Conservation (phyloP, 495 filamentous ascomycete species). For the Immersiella caudata region DNA sequence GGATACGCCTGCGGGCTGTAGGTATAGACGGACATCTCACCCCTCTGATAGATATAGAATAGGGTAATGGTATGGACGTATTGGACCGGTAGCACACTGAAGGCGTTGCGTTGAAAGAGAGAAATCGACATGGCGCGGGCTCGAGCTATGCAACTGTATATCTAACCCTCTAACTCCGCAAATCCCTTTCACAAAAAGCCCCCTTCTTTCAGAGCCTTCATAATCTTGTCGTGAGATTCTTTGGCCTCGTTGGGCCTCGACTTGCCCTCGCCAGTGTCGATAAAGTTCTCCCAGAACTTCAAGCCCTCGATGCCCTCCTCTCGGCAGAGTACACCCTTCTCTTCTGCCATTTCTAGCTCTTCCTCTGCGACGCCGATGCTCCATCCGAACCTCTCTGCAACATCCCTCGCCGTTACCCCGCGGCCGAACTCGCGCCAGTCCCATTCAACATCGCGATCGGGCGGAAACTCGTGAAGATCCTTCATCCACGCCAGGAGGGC, state of each 20-base stretch:
- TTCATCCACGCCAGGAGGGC: slow-evolving; percentile 75
- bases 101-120: background rate
- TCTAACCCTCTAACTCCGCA: background rate
- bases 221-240: slow-evolving; percentile 31
- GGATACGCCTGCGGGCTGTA: background rate
- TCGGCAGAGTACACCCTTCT: slow-evolving; percentile 78
- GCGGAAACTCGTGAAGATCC: slow-evolving; percentile 67
- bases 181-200: slow-evolving; percentile 41
- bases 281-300: slow-evolving; percentile 78
- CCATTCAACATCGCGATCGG: slow-evolving; percentile 67
- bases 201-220: slow-evolving; percentile 36
- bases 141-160: slow-evolving; percentile 16
- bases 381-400: slow-evolving; percentile 92
- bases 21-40: slow-evolving; percentile 6
- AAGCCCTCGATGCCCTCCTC: slow-evolving; percentile 83
- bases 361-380: slow-evolving; percentile 97
- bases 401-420: slow-evolving; percentile 87
- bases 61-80: slow-evolving; percentile 11
- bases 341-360: slow-evolving; percentile 95
- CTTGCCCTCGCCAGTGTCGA: slow-evolving; percentile 47
- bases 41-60: slow-evolving; percentile 10
- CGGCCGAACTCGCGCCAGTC: slow-evolving; percentile 76
- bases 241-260: slow-evolving; percentile 29
- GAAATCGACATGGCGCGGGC: background rate
- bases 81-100: background rate